Percentiles rank a stretch among this genome's conserved stretches.
Conservation (phyloP, 768 basidiomycete species). For the Nidula microcarpa region DNA sequence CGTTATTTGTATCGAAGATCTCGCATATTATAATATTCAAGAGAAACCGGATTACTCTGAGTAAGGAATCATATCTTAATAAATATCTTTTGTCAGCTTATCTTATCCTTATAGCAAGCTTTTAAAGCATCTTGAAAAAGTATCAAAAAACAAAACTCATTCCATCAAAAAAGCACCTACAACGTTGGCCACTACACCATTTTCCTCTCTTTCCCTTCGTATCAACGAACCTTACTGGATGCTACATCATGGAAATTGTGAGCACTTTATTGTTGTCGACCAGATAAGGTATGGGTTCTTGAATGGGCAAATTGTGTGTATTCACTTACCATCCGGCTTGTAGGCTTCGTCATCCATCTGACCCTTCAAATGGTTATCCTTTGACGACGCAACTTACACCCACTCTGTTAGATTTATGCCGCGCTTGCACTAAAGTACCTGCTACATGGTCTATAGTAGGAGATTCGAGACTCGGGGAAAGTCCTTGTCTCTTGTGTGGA, state of each 20-base stretch:
- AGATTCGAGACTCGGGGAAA: constrained; percentile 74
- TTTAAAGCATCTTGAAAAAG: constrained; percentile 30
- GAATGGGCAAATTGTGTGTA: not conserved
- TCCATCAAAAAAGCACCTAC: constrained; percentile 33
- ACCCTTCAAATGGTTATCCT: constrained; percentile 60
- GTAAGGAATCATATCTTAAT: constrained; percentile 20
- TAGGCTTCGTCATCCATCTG: constrained; percentile 59
- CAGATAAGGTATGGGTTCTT: constrained; percentile 54
- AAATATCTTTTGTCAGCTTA: not conserved
- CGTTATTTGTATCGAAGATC: constrained; percentile 60
- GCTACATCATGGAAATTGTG: constrained; percentile 77
- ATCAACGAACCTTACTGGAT: constrained; percentile 81
- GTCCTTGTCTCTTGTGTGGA: constrained; percentile 68
- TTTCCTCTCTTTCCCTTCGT: constrained; percentile 56
- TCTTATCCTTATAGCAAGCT: constrained; percentile 36
- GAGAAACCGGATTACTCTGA: constrained; percentile 52
- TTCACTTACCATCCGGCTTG: not conserved
- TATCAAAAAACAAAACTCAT: constrained; percentile 22
- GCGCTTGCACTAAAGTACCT: constrained; percentile 67
- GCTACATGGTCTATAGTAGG: constrained; percentile 66
- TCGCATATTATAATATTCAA: constrained; percentile 54
- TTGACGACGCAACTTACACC: constrained; percentile 66
- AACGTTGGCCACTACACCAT: constrained; percentile 41
- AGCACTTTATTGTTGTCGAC: constrained; percentile 73
- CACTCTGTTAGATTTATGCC: constrained; percentile 57